Base-by-base conservation (phyloP, 2,329 filamentous ascomycete species). In the Lachnellula arida region DNA sequence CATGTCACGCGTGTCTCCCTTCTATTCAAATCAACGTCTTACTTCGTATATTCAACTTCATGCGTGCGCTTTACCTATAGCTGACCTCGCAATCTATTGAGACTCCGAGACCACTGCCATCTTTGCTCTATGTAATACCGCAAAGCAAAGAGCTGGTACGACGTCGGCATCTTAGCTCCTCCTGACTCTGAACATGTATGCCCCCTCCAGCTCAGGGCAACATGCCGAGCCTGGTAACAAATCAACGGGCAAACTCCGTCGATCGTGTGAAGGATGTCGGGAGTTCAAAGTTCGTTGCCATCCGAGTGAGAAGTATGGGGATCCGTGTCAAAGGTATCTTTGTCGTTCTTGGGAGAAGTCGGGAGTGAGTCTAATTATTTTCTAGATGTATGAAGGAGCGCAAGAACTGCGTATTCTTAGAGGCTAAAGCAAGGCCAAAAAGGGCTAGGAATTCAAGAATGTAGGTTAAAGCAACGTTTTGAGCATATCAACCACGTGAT, bases 201-300 rank as follows among this genome's bases (percentile, higher is more conserved):
- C 42, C 8, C 9, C 28, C 25, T 25, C 25, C 28, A 28, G 6
- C 25, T 28, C 25, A 8, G 8, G 28, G 8, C 28, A 32, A 11
- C 28, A 32, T 8, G 28, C 28, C 28, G 28, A 11, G 28, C 8
- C 8, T 19, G 19, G 5, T 11, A 44, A 44, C 19, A 44, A 12
- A 19, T 12, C 42, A 25, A 44, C 17, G 9, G 22, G 42, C 19
- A 53, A 53, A 34, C 42, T 56, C 5, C 54, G 54, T 14, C 28
- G 54, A 15, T 56, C 79, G 22, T 82, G 79, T 52, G 79, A 82
- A 66, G 76, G 78, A 1, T 82, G 79, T 58, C 72, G 79, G 51
- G 72, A 68, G 5, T 76, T 77, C 55, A 82, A 82, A 70, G 71
- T 80, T 32, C 79, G 77, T 55, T 82, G 79, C 58, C 75, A 75